phyloP scores from a whole-genome alignment of 805 yeast species.

The Debaryomyces castellii region DNA sequence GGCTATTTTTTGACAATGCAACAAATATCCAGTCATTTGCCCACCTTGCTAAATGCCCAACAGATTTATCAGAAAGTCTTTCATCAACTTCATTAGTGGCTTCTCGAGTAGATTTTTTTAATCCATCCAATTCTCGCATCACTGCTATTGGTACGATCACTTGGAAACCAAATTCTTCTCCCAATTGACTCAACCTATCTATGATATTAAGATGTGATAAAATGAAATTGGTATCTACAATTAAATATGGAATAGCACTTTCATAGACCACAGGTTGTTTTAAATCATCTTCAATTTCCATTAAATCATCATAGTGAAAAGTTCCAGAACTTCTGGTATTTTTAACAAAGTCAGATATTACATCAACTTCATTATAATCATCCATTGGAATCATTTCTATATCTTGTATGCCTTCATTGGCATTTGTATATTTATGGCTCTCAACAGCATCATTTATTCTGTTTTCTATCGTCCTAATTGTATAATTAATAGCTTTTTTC shows the following conservation, averaged over 20 bases:
- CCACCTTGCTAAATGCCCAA: conserved; percentile 61
- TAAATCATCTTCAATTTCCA: conserved; percentile 17
- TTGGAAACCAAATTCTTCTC: conserved; percentile 40
- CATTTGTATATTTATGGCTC: conserved; percentile 2
- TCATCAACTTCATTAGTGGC: conserved; percentile 12
- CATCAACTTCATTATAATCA: conserved; percentile 41
- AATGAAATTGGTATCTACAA: conserved; percentile 83
- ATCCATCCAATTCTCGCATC: conserved; percentile 77
- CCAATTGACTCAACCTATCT: conserved; percentile 47
- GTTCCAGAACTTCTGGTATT: conserved; percentile 10
- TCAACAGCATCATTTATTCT: conserved; percentile 21
- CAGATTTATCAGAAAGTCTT: conserved; percentile 27
- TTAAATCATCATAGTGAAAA: conserved; percentile 8
- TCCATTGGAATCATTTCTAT: conserved; percentile 51
- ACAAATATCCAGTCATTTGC: conserved; percentile 79
- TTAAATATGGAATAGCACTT: conserved; percentile 42
- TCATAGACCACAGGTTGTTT: conserved; percentile 11
- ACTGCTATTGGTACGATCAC: conserved; percentile 73
- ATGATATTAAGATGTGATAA: conserved; percentile 64
- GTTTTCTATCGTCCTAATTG: conserved; percentile 22
- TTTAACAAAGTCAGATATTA: conserved; percentile 39
- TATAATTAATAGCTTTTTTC: conserved; percentile 19
- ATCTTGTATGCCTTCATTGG: conserved; percentile 27
- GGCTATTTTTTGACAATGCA: conserved; percentile 50
- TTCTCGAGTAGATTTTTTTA: conserved; percentile 48